phyloP scores from a whole-genome alignment of 495 filamentous ascomycete genomes.

The Melanomma pulvis-pyrius region DNA sequence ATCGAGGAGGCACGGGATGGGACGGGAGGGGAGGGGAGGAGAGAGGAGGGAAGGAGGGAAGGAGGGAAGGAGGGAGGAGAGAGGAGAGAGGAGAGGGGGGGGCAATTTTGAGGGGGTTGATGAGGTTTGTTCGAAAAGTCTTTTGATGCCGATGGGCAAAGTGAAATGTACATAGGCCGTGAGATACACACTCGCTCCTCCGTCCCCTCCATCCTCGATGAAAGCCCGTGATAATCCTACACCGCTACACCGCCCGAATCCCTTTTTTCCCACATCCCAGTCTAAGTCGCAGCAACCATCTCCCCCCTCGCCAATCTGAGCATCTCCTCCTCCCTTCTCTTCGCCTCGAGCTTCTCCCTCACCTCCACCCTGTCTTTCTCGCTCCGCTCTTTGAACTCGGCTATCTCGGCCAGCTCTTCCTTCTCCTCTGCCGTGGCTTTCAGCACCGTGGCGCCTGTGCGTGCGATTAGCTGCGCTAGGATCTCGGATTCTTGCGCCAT shows the following conservation, averaged over 20 bases:
- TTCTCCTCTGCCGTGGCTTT: constrained; percentile 62
- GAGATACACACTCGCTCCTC: background rate
- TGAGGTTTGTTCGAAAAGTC: no score
- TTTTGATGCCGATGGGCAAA: no score
- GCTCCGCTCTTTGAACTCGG: constrained; percentile 56
- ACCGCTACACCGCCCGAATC: background rate
- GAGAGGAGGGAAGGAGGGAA: no score
- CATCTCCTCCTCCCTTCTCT: constrained; percentile 60
- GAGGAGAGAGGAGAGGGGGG: no score
- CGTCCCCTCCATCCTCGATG: no score
- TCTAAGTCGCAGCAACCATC: constrained; percentile 10
- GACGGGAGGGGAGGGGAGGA: no score
- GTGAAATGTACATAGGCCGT: background rate
- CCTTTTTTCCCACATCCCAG: background rate
- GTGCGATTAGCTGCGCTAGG: constrained; percentile 63
- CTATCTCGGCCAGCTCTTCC: constrained; percentile 59
- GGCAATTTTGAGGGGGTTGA: no score
- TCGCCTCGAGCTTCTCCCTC: constrained; percentile 63
- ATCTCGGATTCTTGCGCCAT: constrained; percentile 64
- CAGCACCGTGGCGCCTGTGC: constrained; percentile 69
- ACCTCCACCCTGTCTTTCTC: constrained; percentile 61
- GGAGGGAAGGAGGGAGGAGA: no score
- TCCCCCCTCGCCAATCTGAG: constrained; percentile 46
- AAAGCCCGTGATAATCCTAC: background rate
- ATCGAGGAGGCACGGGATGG: no score